Conservation (phyloP, 2,329 filamentous ascomycete genomes). For the Coniochaeta hoffmannii region DNA sequence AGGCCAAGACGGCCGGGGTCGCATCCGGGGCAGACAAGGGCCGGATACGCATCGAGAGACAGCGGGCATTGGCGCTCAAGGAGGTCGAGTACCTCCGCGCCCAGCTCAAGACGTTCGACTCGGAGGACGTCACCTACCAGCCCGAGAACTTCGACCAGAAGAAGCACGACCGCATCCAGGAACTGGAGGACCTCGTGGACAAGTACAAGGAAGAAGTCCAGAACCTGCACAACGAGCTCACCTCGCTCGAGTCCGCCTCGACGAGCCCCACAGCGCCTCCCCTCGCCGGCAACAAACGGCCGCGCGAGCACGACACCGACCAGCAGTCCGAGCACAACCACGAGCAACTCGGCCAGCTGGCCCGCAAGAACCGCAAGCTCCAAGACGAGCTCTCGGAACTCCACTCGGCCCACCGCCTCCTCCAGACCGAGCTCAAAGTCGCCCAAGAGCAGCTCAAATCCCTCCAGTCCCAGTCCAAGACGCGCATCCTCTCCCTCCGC, state of each 20-base stretch:
- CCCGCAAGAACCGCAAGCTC: constrained; percentile 80
- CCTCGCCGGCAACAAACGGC: constrained; percentile 53
- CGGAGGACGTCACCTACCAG: constrained; percentile 81
- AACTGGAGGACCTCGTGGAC: constrained; percentile 81
- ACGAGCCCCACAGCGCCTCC: constrained; percentile 26
- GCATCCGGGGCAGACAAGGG: constrained; percentile 54
- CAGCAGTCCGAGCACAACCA: constrained; percentile 45
- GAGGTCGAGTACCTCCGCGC: constrained; percentile 92
- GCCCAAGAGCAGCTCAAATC: constrained; percentile 64
- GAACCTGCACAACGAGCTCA: constrained; percentile 65
- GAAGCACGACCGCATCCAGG: constrained; percentile 65
- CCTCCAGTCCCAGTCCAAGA: constrained; percentile 61
- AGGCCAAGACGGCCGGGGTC: constrained; percentile 46
- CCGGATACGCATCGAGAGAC: constrained; percentile 72
- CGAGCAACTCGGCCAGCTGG: constrained; percentile 72
- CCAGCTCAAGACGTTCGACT: constrained; percentile 81
- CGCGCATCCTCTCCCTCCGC: constrained; percentile 75
- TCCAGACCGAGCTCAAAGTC: constrained; percentile 70
- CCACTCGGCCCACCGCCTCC: constrained; percentile 61
- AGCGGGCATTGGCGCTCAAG: constrained; percentile 77
- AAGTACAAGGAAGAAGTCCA: constrained; percentile 78
- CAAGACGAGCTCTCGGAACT: constrained; percentile 68
- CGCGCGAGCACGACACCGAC: constrained; percentile 53
- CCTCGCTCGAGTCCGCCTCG: constrained; percentile 46
- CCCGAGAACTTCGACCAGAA: constrained; percentile 70